Evolutionary conservation across 1,139 yeast species (phyloP), one percentile per base, ranked within the genome.

Genomic region (Yamadazyma kanchanaburiensis): DNA sequence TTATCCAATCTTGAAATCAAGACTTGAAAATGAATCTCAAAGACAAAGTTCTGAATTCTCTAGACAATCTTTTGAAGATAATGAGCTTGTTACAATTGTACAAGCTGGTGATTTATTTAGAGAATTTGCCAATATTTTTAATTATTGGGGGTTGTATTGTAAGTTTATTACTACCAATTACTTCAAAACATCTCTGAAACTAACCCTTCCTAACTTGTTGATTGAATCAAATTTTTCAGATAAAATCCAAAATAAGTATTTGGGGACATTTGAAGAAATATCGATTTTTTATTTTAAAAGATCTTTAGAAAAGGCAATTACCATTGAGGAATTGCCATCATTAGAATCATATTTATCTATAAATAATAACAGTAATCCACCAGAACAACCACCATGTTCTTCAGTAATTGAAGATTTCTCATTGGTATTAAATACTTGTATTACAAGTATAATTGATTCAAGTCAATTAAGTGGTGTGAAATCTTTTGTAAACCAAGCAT

Each of bases 351-450:
- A 43, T 30, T 51, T 65, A 33, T 27, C 41, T 5, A 30, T 40
- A 4, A 34, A 33, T 3, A 33, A 25, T n/a, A 25, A 24, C 12
- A 34, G 49, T 3, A 36, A 28, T 4, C 40, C 56, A 4, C 74
- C 71, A 8, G 85, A 72, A 39, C 72, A 65, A 28, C 77, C 84
- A 4, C 82, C 94, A 4, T 76, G 84, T 4, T 77, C 95, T 0
- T 87, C 97, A 0, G 80, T 87, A 8, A 77, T 89, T 23, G 98
- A 91, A 50, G 98, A 91, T 51, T 63, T 86, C 26, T 74, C 88
- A 21, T 64, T 87, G 45, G 77, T 88, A 12, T 58, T 88, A 27
- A 83, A 85, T 42, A 74, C 76, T n/a, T 65, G 83, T 6, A 53
- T 84, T 19, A 56, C 74, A 23, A 81, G 78, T 38, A 64, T 76